phyloP scores from a whole-genome alignment of 768 basidiomycete species.

The Kwoniella bestiolae region DNA sequence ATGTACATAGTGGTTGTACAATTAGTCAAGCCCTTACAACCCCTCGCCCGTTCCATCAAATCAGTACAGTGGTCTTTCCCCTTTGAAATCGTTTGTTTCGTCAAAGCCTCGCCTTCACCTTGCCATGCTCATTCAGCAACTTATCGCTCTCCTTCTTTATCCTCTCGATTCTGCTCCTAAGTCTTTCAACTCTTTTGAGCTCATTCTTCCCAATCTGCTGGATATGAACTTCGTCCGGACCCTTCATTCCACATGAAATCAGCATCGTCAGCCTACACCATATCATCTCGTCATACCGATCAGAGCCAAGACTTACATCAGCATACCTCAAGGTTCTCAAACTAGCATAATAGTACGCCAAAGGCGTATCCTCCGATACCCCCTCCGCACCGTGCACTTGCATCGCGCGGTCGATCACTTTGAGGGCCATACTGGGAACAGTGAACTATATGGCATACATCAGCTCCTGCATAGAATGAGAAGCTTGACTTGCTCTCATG shows the following conservation, averaged over 20 bases:
- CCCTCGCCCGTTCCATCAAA: too few relatives aligned
- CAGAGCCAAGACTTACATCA: slow-evolving; percentile 49
- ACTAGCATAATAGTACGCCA: slow-evolving; percentile 76
- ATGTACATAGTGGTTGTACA: too few relatives aligned
- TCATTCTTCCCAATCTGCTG: slow-evolving; percentile 93
- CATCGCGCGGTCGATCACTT: slow-evolving; percentile 91
- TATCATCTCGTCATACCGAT: neutral
- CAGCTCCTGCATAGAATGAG: neutral
- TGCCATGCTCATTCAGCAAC: slow-evolving; percentile 22
- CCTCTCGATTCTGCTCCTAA: slow-evolving; percentile 54
- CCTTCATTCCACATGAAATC: slow-evolving; percentile 23
- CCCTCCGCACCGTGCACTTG: slow-evolving; percentile 98
- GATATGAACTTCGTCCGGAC: slow-evolving; percentile 75
- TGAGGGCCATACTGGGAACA: slow-evolving; percentile 85
- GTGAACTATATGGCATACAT: slow-evolving; percentile 69
- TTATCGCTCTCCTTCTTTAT: slow-evolving; percentile 32
- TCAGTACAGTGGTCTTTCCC: too few relatives aligned
- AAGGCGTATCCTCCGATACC: slow-evolving; percentile 81
- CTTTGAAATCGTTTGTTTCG: too few relatives aligned
- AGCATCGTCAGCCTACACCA: slow-evolving; percentile 8
- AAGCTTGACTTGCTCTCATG: too few relatives aligned
- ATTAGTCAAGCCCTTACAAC: too few relatives aligned
- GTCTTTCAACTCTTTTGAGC: slow-evolving; percentile 71
- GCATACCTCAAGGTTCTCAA: slow-evolving; percentile 77
- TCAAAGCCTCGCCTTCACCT: slow-evolving; percentile 30